Base-by-base conservation (phyloP, 768 basidiomycete genomes). In the Suillus plorans region DNA sequence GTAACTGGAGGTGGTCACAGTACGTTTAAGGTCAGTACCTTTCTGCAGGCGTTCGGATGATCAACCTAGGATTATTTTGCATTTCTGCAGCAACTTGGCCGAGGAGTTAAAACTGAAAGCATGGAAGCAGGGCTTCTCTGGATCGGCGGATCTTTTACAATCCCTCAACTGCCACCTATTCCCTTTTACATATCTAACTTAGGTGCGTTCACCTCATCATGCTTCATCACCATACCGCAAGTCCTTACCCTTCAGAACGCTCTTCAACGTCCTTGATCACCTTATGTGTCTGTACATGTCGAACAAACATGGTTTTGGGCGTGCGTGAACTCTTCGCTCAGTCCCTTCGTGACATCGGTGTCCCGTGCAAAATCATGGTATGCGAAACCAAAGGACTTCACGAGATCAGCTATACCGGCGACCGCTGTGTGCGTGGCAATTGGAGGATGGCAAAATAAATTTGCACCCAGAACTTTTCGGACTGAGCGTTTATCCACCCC, bases 1-100 rank as follows among this genome's bases (percentile, higher is more conserved):
- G 20, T 31, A 31, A 47, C 13, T 7, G 97, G 97, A 8, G 97
- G 98, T 77, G 95, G 95, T 0, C 88, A 95, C 76, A 92, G 98
- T 72, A 89, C 95, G 0, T 98, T 95, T 84, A 98, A 99, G 74
- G 96, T 98, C 61, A 96, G 94, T 73, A 98, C 97, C 1, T 90
- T 22, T 97, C 96, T 36, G 95, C 95, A 28, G 97, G 96, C 16
- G 92, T 93, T 0, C 84, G 95, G 41, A 95, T 99, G 2, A 86
- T 94, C 74, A 98, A 99, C 82, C 95, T 93, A 71, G 66, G 84
- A n/a, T 61, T 4, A 52, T 25, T n/a, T 34, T 61, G 13, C 31
- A 39, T 59, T 12, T 47, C 36, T 50, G 28, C 22, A 34, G 9
- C 28, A 50, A 36, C 45, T 50, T n/a, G 28, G 50, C 36, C 37